Conservation (phyloP, 306 rosid genomes). For the Ormosia semicastrata region DNA sequence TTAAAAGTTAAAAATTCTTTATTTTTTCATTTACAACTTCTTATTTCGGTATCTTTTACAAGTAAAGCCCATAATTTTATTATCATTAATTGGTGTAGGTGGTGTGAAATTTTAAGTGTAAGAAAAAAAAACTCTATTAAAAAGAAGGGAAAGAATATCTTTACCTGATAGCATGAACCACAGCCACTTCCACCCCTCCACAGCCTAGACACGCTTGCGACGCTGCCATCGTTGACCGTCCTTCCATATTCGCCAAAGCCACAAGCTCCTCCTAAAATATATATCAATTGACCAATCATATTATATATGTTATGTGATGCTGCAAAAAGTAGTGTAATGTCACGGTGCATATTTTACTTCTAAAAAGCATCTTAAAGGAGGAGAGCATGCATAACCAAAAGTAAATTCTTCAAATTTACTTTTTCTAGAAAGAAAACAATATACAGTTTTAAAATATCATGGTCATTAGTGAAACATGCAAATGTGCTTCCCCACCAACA, state of each 20-base stretch:
- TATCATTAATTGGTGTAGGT: too few relatives aligned
- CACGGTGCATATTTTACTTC: neutral
- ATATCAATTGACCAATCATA: neutral
- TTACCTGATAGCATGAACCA: conserved; percentile 83
- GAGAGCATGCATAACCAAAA: neutral
- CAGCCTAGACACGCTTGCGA: conserved; percentile 64
- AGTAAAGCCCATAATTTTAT: too few relatives aligned
- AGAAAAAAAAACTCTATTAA: too few relatives aligned
- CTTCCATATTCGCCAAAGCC: conserved; percentile 83
- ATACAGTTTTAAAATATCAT: neutral
- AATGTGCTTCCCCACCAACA: neutral
- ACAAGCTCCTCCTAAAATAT: conserved; percentile 76
- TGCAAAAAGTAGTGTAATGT: neutral
- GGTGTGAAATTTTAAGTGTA: too few relatives aligned
- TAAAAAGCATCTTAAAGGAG: neutral
- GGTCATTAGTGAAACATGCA: neutral
- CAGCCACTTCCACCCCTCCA: conserved; percentile 74
- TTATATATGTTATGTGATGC: neutral
- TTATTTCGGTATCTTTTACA: too few relatives aligned
- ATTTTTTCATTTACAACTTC: too few relatives aligned
- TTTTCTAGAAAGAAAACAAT: neutral
- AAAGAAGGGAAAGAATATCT: neutral
- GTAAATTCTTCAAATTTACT: neutral
- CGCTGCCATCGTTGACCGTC: conserved; percentile 65
- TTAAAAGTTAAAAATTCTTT: too few relatives aligned